A percentile compares a stretch with the other conserved stretches of the same genome.
phyloP scores from a whole-genome alignment of 345 rosid genomes.

The Syzygium aromaticum region DNA sequence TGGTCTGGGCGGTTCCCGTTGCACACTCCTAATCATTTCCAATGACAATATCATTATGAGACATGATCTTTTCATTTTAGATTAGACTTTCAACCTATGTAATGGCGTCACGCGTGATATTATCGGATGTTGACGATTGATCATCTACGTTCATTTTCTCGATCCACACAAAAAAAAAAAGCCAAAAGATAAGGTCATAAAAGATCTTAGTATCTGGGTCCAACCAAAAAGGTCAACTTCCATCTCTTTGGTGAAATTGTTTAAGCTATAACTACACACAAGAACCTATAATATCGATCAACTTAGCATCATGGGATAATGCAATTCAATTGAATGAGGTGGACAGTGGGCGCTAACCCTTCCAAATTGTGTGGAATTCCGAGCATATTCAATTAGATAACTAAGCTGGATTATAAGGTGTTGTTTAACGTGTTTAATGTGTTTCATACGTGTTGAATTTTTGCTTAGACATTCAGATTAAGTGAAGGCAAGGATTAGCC shows the following conservation, averaged over 20 bases:
- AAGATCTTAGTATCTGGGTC: neutral
- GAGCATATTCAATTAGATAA: neutral
- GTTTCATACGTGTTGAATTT: neutral
- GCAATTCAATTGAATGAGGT: neutral
- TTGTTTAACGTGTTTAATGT: neutral
- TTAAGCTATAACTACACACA: neutral
- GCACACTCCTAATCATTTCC: neutral
- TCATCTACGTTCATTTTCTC: neutral
- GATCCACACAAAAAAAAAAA: no score
- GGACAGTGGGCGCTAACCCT: neutral
- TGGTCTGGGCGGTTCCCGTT: no score
- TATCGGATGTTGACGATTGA: neutral
- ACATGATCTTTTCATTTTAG: neutral
- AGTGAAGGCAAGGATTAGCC: neutral
- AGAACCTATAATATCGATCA: neutral
- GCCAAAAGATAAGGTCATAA: neutral
- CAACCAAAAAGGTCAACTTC: neutral
- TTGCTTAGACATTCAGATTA: neutral
- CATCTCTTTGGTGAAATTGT: neutral
- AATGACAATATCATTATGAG: no score
- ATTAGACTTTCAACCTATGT: neutral
- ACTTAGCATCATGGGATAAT: neutral
- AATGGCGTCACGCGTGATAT: neutral
- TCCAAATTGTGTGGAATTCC: neutral
- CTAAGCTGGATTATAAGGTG: neutral